Evolutionary conservation across 2,329 filamentous ascomycete genomes (phyloP).

Genomic region (Aspergillus thermomutatus): DNA sequence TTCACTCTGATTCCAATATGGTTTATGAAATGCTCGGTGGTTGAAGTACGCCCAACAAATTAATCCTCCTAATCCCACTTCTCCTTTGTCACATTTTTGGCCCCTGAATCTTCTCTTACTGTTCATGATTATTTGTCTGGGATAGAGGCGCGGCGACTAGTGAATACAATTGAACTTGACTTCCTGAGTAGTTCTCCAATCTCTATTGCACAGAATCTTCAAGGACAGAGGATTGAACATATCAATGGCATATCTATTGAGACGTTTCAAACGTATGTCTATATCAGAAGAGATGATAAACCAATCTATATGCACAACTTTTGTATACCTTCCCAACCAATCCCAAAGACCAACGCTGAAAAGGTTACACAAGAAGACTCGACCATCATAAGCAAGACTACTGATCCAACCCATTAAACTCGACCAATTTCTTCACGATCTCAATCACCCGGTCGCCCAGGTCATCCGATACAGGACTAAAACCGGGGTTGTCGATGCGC

Average conservation of each 20-base stretch:
- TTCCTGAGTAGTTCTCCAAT: neutral
- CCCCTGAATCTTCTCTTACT: slow-evolving; percentile 17
- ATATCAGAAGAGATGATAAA: neutral
- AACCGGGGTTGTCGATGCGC: slow-evolving; percentile 72
- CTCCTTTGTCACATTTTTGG: slow-evolving; percentile 12
- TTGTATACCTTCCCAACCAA: neutral
- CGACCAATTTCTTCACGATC: slow-evolving; percentile 75
- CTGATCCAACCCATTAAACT: slow-evolving; percentile 80
- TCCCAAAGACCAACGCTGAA: neutral
- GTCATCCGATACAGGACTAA: slow-evolving; percentile 46
- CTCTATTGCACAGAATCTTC: neutral
- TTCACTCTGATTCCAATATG: slow-evolving; percentile 10
- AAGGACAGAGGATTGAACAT: neutral
- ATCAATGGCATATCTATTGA: neutral
- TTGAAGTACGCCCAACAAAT: slow-evolving; percentile 7
- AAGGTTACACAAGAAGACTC: neutral
- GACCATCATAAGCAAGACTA: slow-evolving; percentile 16
- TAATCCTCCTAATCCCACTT: slow-evolving; percentile 14
- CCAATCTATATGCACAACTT: neutral
- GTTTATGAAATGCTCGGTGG: slow-evolving; percentile 4
- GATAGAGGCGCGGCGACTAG: slow-evolving; percentile 17
- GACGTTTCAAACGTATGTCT: neutral
- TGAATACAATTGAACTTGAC: slow-evolving; percentile 9
- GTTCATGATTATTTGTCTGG: slow-evolving; percentile 21
- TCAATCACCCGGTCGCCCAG: slow-evolving; percentile 58